Percentiles rank a stretch among this genome's conserved stretches.
Conservation (phyloP, 1,139 yeast genomes). For the Candida gigantensis region DNA sequence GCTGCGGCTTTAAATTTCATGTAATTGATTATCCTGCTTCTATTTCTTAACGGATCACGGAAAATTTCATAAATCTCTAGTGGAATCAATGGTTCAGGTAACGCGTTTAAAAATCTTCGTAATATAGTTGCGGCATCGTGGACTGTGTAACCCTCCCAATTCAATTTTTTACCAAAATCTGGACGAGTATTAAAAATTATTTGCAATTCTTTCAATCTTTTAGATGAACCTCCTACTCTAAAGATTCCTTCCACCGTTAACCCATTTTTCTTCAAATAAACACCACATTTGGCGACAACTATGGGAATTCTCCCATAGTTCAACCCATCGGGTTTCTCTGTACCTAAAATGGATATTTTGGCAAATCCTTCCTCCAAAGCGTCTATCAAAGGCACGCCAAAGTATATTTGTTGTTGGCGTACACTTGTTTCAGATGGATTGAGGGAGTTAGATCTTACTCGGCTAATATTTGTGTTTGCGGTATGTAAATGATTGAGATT, state of each 20-base stretch:
- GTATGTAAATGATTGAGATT: conserved; percentile 4
- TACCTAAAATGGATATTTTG: conserved; percentile 61
- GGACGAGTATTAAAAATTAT: conserved; percentile 84
- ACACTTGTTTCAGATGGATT: conserved; percentile 40
- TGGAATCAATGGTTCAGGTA: conserved; percentile 93
- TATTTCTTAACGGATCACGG: conserved; percentile 70
- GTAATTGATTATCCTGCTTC: conserved; percentile 61
- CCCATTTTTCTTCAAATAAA: conserved; percentile 75
- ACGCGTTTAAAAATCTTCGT: conserved; percentile 79
- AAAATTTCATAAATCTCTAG: conserved; percentile 73
- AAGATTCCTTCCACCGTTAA: conserved; percentile 85
- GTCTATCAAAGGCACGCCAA: conserved; percentile 78
- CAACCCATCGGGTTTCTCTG: conserved; percentile 19
- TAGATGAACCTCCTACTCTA: conserved; percentile 89
- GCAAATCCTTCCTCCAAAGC: conserved; percentile 78
- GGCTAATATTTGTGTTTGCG: conserved; percentile 36
- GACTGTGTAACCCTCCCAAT: conserved; percentile 94
- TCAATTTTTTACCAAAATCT: conserved; percentile 79
- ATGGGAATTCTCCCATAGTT: conserved; percentile 81
- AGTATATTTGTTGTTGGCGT: conserved; percentile 65
- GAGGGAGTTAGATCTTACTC: conserved; percentile 41
- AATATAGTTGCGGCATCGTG: conserved; percentile 95
- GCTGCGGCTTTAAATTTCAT: conserved; percentile 56
- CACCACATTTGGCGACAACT: conserved; percentile 95
- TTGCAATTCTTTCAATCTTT: conserved; percentile 85